These are phyloP conservation scores for Zygnema cylindricum DNA, from an alignment of 139 green algal genomes.

Conservation along the genomic window DNA sequence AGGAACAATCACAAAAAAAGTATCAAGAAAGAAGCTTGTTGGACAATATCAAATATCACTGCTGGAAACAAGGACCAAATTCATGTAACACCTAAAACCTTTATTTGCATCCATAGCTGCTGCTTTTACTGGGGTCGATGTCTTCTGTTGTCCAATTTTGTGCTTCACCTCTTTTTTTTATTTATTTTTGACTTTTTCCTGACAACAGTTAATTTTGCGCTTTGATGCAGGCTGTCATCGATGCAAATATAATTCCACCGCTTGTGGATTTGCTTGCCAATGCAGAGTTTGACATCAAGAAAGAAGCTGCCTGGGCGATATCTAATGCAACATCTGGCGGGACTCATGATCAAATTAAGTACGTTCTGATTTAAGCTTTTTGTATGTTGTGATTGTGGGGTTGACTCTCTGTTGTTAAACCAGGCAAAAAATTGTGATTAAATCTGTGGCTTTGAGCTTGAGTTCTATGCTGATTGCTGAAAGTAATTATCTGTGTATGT, in stretches of 20 bases:
- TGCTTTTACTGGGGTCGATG: not conserved
- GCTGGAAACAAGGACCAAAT: conserved; percentile 99
- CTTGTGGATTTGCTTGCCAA: conserved; percentile 86
- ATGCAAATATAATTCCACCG: conserved; percentile 87
- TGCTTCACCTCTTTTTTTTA: too few relatives aligned
- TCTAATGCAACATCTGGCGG: conserved; percentile 96
- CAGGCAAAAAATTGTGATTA: too few relatives aligned
- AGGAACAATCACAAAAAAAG: conserved; percentile 94
- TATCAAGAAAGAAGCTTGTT: conserved; percentile 99
- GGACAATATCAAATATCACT: conserved; percentile 99
- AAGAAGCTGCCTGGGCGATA: conserved; percentile 98
- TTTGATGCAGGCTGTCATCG: conserved; percentile 76
- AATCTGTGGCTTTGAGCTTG: too few relatives aligned
- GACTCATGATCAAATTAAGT: conserved; percentile 75
- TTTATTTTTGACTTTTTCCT: too few relatives aligned
- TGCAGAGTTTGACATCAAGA: conserved; percentile 99
- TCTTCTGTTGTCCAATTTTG: too few relatives aligned
- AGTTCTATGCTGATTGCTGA: too few relatives aligned
- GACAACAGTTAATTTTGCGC: too few relatives aligned
- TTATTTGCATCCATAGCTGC: not conserved
- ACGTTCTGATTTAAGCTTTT: conserved; percentile 19
- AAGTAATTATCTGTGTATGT: too few relatives aligned
- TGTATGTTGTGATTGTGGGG: too few relatives aligned
- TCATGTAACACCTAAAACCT: conserved; percentile 73
- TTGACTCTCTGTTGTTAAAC: too few relatives aligned